These are phyloP conservation scores for Salix koriyanagi DNA, from an alignment of 345 rosid genomes.

Conservation along the genomic window DNA sequence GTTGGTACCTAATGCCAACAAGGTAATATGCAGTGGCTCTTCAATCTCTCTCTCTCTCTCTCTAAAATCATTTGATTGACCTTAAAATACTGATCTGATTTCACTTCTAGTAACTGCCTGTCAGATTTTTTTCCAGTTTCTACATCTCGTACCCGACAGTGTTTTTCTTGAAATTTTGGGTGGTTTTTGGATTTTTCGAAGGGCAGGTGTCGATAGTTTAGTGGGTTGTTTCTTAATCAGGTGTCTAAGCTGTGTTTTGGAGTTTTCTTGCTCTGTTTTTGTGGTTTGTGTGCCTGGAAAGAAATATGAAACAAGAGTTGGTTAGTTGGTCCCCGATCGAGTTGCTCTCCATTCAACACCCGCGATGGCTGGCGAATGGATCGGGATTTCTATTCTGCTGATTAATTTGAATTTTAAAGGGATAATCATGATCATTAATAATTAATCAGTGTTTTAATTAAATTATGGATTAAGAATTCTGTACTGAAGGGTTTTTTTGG, in stretches of 20 bases:
- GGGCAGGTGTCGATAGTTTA: background rate
- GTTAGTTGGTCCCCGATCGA: background rate
- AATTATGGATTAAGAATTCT: background rate
- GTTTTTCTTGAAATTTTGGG: background rate
- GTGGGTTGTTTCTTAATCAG: background rate
- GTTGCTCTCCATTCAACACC: background rate
- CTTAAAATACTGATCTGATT: background rate
- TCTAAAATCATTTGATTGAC: background rate
- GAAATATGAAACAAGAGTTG: background rate
- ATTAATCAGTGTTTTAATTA: background rate
- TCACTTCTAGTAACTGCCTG: background rate
- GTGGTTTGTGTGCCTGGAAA: background rate
- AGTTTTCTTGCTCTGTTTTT: background rate
- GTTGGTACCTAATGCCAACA: slow-evolving; percentile 93
- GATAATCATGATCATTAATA: background rate
- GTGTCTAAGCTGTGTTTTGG: background rate
- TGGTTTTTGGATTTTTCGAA: background rate
- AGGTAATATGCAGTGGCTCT: slow-evolving; percentile 36
- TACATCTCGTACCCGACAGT: background rate
- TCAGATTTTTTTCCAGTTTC: background rate
- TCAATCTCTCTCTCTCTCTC: background rate
- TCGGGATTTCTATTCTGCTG: slow-evolving; percentile 8
- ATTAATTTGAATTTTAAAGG: background rate
- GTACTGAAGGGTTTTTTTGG: slow-evolving; percentile 11
- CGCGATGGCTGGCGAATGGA: slow-evolving; percentile 15